phyloP scores from a whole-genome alignment of 306 rosid genomes.

The Inga leiocalycina region DNA sequence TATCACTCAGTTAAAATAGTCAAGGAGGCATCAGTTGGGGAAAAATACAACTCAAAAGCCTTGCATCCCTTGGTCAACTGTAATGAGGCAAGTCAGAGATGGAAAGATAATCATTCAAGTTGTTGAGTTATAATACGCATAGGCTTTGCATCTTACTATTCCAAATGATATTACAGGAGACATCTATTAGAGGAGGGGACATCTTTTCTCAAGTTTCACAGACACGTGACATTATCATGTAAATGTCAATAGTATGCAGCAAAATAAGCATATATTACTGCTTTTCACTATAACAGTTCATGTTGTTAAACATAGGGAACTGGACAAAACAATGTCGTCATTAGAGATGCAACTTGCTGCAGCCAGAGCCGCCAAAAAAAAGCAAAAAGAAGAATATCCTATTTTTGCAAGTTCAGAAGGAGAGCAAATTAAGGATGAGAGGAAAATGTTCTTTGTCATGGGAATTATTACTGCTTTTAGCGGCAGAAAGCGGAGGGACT shows the following conservation, averaged over 20 bases:
- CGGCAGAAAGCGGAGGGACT: constrained; percentile 16
- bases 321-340: constrained; percentile 18
- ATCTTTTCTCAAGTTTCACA: constrained; percentile 18
- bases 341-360: constrained; percentile 9
- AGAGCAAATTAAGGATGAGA: background rate
- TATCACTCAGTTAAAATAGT: background rate
- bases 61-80: constrained; percentile 17
- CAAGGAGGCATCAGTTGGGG: background rate
- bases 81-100: constrained; percentile 3
- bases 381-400: background rate
- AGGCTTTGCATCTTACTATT: background rate
- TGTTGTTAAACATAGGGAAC: background rate
- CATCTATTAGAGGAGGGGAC: background rate
- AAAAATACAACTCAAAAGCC: background rate
- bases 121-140: background rate
- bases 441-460: constrained; percentile 6
- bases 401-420: background rate
- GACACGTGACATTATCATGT: constrained; percentile 5
- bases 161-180: constrained; percentile 10
- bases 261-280: background rate
- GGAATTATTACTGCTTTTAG: constrained; percentile 8
- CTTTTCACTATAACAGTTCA: background rate
- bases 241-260: background rate
- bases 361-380: constrained; percentile 6
- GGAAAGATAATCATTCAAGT: background rate